Evolutionary conservation across 2,329 filamentous ascomycete genomes (phyloP), one percentile per base, ranked within the genome.

Genomic region (Colletotrichum incanum): DNA sequence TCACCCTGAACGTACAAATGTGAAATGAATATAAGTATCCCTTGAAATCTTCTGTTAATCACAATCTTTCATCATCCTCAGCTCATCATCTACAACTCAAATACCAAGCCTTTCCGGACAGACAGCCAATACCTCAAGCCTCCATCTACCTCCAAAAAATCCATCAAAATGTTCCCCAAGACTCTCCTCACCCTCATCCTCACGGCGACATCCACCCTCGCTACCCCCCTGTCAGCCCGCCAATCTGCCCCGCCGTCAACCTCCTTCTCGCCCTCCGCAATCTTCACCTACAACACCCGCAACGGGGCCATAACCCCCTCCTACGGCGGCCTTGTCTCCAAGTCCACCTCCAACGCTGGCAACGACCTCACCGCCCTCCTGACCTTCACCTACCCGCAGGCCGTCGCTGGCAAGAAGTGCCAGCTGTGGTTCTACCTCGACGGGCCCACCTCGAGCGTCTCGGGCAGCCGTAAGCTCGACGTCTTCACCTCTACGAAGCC

Each of bases 341-440:
- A 79, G 67, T 68, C 54, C 11, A 72, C 74, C 50, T 65, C 65
- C 71, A 77, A 79, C 73, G 60, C 47, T 2, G 75, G 76, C 64
- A 71, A 77, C 56, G 78, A 80, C 69, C 72, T 75, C 65, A 80
- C 77, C 39, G 75, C 78, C 55, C 78, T 80, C 49, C 41, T 79
- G 34, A 79, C 77, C 58, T 79, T 79, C 50, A 76, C 73, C n/a
- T 79, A 79, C 62, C 76, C 76, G 60, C 54, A 65, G 37, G 72
- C 54, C 6, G 65, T 74, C 1, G 49, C 67, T 14, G 78, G 76
- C 55, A 75, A 72, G 60, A 71, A 76, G 60, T 80, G 79, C 74
- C 74, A 74, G 37, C 75, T 80, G 52, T 65, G 71, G 60, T 80
- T 80, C 74, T 75, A 63, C 61, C 76, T 79, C 34, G 65, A 74